Base-by-base conservation (phyloP, 179 eudicot genomes). In the Carnegiea gigantea region DNA sequence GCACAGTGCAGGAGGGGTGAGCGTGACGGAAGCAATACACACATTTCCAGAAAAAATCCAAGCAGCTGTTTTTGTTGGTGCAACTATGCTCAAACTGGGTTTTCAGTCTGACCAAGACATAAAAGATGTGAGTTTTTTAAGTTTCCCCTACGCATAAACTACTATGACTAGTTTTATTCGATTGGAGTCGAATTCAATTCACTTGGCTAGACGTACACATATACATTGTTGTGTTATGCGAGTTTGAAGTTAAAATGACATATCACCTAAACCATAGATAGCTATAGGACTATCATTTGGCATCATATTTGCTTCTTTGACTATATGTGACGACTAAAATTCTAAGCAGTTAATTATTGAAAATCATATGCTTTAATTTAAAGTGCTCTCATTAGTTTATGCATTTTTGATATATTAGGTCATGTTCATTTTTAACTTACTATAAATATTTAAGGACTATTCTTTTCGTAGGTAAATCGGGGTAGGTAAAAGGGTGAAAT, bases 1-100 rank as follows among this genome's bases (percentile, higher is more conserved):
- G 40, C 97, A 93, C 77, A 93, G 97, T 71, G 95, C 95, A 0
- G 97, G 97, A 51, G 97, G 97, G 20, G 82, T 92, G 51, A 93
- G 92, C 70, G 80, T 93, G 65, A 92, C 93, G 0, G 91, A 89
- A 21, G 95, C 91, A 17, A 87, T 82, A 43, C 90, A 90, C 85
- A 93, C 83, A 81, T 92, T 88, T 64, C 87, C 89, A 5, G 79
- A 89, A 48, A 93, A 90, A 77, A 89, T 93, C 18, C 79, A 87
- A 76, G 85, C 90, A 28, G 95, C 89, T 14, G 88, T 93, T 18
- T 93, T 89, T 76, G 67, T 93, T 43, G 94, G 81, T 40, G 97
- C 93, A 30, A 90, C 97, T 65, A 93, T 93, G 97, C 88, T 93
- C 60, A 86, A 83, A 77, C 71, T 79, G 4, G 95, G 95, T 20